Base-by-base conservation (phyloP, 495 filamentous ascomycete species). In the Neurospora sp. region DNA sequence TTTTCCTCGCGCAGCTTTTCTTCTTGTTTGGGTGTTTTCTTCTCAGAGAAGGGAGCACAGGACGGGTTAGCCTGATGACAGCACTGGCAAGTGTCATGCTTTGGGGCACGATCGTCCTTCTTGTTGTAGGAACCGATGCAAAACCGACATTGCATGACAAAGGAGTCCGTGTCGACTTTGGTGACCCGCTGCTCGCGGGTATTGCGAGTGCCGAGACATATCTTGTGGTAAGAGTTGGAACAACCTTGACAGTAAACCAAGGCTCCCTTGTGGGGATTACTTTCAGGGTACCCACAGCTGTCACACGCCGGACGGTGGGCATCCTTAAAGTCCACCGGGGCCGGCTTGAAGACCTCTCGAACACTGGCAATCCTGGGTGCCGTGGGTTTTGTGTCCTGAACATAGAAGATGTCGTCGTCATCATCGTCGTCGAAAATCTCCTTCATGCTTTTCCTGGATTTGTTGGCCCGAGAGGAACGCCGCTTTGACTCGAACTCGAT, bases 191-290 rank as follows among this genome's bases (percentile, higher is more conserved):
- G 96, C 6, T 97, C 93, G 59, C 96, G 87, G 12, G 75, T 79
- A 39, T 83, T 87, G 20, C 95, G 89, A n/a, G 83, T 79, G 22
- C 94, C 93, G 16, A 99, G 84, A 78, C 96, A 99, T 40, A 75
- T 77, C 76, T 92, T 91, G 77, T 99, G 96, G 74, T 93, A 97
- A 0, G 91, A 85, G 31, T 88, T 85, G 4, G 89, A 92, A 79
- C 96, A 99, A 22, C 96, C 95, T 79, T 99, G 96, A 75, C 96
- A 99, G 76, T 87, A 91, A 5, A 98, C 84, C 27, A 98, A 84
- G 11, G 82, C 81, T 0, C 89, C 91, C 78, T 89, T 91, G 41
- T 85, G 83, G 2, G 80, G 74, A 65, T 85, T 85, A 18, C 53
- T 27, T 65, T 87, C 80, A 10, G 86, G 88, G 39, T 81, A 76